Conservation (phyloP, 495 filamentous ascomycete species). For the Ramalina intermedia region DNA sequence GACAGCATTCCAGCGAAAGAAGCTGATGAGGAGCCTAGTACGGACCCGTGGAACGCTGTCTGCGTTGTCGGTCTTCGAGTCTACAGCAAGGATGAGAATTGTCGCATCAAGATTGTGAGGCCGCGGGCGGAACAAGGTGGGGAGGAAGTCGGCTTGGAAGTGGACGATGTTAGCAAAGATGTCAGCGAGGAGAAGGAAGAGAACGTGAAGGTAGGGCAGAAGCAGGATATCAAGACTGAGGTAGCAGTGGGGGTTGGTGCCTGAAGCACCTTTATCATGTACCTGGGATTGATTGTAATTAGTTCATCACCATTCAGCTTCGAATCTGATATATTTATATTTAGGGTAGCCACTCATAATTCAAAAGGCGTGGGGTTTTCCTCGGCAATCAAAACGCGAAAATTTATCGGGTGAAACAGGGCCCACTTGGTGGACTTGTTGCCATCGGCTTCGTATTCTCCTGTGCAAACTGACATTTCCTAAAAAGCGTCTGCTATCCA, state of each 20-base stretch:
- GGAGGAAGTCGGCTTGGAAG: slow-evolving; percentile 35
- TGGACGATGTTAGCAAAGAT: slow-evolving; percentile 31
- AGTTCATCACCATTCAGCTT: too few relatives aligned
- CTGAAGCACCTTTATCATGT: too few relatives aligned
- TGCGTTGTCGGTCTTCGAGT: slow-evolving; percentile 66
- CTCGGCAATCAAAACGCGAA: too few relatives aligned
- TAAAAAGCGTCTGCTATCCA: too few relatives aligned
- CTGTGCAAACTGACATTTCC: too few relatives aligned
- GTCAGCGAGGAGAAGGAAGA: slow-evolving; percentile 10
- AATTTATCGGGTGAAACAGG: too few relatives aligned
- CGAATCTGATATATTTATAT: too few relatives aligned
- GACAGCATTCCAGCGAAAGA: not conserved
- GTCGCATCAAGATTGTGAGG: slow-evolving; percentile 38
- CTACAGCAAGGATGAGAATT: slow-evolving; percentile 44
- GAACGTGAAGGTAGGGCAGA: not conserved
- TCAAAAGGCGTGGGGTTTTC: too few relatives aligned
- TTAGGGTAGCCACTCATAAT: too few relatives aligned
- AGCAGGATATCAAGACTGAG: not conserved
- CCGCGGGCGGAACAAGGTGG: slow-evolving; percentile 24
- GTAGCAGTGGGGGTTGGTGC: not conserved
- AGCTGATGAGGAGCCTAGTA: slow-evolving; percentile 25
- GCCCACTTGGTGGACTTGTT: too few relatives aligned
- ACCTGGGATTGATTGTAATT: too few relatives aligned
- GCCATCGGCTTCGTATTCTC: too few relatives aligned
- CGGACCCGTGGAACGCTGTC: slow-evolving; percentile 74